Percentiles rank a stretch among this genome's conserved stretches.
Evolutionary conservation across 495 filamentous ascomycete genomes (phyloP).

Genomic region (Penicillium lagena): DNA sequence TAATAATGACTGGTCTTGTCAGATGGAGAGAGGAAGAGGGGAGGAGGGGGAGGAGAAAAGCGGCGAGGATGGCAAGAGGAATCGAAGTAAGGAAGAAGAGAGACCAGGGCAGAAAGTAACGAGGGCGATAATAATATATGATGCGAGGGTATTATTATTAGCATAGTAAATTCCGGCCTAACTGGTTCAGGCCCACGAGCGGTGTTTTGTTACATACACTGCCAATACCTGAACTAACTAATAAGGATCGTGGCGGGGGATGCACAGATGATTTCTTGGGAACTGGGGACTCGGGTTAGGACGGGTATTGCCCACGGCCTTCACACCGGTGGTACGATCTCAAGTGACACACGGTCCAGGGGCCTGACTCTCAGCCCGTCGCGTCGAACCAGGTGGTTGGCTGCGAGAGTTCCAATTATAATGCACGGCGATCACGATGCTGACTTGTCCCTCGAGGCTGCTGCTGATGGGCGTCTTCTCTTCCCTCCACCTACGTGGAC

Average conservation of each 20-base stretch:
- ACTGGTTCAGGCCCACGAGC: conserved; percentile 11
- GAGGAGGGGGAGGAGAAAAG: conserved; percentile 9
- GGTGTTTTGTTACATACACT: conserved; percentile 7
- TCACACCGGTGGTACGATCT: background rate
- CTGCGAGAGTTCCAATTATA: background rate
- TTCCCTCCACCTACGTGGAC: no score
- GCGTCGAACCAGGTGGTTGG: background rate
- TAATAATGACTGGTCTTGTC: conserved; percentile 17
- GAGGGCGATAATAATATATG: conserved; percentile 4
- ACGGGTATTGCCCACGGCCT: conserved; percentile 2
- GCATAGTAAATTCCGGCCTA: background rate
- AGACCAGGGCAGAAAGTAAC: conserved; percentile 19
- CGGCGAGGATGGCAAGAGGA: conserved; percentile 10
- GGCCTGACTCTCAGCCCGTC: background rate
- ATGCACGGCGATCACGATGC: background rate
- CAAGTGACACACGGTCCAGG: conserved; percentile 7
- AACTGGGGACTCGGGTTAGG: conserved; percentile 5
- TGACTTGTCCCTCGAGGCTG: background rate
- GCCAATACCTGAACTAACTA: conserved; percentile 3
- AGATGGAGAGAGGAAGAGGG: conserved; percentile 4
- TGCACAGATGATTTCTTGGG: conserved; percentile 18
- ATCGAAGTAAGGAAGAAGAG: conserved; percentile 20
- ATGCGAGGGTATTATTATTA: background rate
- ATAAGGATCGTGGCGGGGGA: conserved; percentile 28
- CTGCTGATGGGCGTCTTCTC: no score